Evolutionary conservation across 441 rosid species (phyloP).

Genomic region (Omphalea diandra): DNA sequence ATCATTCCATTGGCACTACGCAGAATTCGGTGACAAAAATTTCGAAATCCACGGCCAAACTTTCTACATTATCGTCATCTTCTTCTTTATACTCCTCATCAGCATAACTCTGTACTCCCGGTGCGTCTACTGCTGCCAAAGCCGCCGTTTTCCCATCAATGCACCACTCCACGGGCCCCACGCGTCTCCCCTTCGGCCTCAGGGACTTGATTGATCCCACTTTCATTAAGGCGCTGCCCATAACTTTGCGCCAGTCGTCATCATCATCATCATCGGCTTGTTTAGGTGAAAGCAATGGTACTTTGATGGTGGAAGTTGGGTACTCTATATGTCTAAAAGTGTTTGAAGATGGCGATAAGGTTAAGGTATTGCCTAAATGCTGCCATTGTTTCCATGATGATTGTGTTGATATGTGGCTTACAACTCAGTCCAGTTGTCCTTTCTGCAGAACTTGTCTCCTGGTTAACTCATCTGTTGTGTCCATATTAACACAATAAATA

Average conservation of each 20-base stretch:
- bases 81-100: slow-evolving; percentile 32
- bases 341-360: slow-evolving; percentile 41
- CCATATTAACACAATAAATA: slow-evolving; percentile 25
- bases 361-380: slow-evolving; percentile 43
- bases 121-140: slow-evolving; percentile 32
- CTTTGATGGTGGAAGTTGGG: slow-evolving; percentile 10
- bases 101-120: slow-evolving; percentile 38
- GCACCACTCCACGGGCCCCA: background rate
- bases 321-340: slow-evolving; percentile 43
- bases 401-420: slow-evolving; percentile 48
- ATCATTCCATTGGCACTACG: slow-evolving; percentile 47
- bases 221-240: slow-evolving; percentile 35
- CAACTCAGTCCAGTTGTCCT: slow-evolving; percentile 38
- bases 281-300: background rate
- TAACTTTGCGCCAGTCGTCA: slow-evolving; percentile 21
- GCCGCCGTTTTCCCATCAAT: background rate
- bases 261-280: background rate
- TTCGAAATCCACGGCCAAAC: slow-evolving; percentile 42
- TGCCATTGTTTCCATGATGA: slow-evolving; percentile 37
- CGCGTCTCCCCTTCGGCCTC: slow-evolving; percentile 9
- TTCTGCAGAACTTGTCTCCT: slow-evolving; percentile 40
- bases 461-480: slow-evolving; percentile 23
- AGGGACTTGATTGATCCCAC: slow-evolving; percentile 33
- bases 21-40: slow-evolving; percentile 41
- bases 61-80: slow-evolving; percentile 36